Conservation (phyloP, 1,284 basidiomycete genomes). For the Trichosporon sp. region DNA sequence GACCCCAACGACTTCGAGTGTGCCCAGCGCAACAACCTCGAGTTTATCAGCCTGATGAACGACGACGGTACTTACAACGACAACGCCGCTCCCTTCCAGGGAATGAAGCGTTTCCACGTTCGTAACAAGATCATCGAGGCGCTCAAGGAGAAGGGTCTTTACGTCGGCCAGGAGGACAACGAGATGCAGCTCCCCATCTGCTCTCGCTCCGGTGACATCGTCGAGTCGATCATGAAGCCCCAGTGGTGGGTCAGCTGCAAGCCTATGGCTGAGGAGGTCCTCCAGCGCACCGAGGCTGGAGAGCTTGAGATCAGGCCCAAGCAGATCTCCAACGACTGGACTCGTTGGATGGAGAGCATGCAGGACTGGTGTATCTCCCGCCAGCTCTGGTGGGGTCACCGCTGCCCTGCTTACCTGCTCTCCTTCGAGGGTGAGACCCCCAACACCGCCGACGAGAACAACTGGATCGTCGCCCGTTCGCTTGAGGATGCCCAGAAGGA, state of each 20-base stretch:
- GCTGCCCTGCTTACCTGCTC: conserved; percentile 92
- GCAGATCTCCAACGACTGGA: conserved; percentile 89
- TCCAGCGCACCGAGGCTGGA: conserved; percentile 83
- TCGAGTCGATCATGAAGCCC: conserved; percentile 93
- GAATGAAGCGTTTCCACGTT: conserved; percentile 95
- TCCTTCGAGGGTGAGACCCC: conserved; percentile 73
- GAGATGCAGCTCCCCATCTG: conserved; percentile 92
- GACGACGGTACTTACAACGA: conserved; percentile 96
- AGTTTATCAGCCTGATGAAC: conserved; percentile 93
- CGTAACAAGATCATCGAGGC: conserved; percentile 78
- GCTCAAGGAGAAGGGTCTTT: conserved; percentile 80
- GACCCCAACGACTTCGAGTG: conserved; percentile 98
- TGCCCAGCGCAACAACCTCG: conserved; percentile 78
- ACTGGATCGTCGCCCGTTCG: conserved; percentile 88
- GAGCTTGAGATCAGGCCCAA: conserved; percentile 81
- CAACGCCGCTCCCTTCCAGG: conserved; percentile 81
- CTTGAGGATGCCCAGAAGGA: conserved; percentile 74
- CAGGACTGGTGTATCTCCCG: conserved; percentile 99
- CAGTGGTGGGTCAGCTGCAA: conserved; percentile 99
- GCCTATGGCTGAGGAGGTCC: conserved; percentile 82
- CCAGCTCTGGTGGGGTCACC: conserved; percentile 99
- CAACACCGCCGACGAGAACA: conserved; percentile 64
- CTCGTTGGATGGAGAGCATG: conserved; percentile 90
- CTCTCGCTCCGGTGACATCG: conserved; percentile 89
- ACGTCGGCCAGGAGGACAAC: conserved; percentile 89